Evolutionary conservation across 345 rosid genomes (phyloP).

Genomic region (Hevea brasiliensis): DNA sequence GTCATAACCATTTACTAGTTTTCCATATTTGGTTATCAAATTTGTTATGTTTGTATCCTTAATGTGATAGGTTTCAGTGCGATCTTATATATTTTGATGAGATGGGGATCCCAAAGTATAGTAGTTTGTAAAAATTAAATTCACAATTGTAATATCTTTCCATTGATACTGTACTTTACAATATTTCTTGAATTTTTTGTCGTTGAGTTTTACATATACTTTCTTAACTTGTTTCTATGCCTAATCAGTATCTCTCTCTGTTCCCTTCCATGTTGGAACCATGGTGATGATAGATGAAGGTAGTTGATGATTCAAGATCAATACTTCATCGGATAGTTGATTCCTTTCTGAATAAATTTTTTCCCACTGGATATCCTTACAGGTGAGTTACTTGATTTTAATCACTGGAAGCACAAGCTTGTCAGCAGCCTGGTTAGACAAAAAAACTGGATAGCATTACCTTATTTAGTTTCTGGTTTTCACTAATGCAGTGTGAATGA

Average conservation of each 20-base stretch:
- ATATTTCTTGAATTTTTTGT: neutral
- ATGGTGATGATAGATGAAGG: slow-evolving; percentile 48
- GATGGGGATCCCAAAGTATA: neutral
- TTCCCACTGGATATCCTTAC: slow-evolving; percentile 91
- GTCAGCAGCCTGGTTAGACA: neutral
- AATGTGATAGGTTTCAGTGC: neutral
- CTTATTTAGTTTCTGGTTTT: slow-evolving; percentile 8
- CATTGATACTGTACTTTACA: neutral
- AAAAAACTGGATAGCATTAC: neutral
- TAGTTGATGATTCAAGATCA: slow-evolving; percentile 73
- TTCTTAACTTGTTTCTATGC: neutral
- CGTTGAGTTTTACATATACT: neutral
- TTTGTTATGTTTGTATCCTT: neutral
- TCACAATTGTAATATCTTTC: neutral
- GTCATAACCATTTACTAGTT: neutral
- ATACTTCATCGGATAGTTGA: slow-evolving; percentile 54
- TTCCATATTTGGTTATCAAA: neutral
- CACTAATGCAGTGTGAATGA: slow-evolving; percentile 70
- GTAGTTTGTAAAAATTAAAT: neutral
- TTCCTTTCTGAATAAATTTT: slow-evolving; percentile 78
- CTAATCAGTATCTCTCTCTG: neutral
- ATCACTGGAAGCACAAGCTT: slow-evolving; percentile 2
- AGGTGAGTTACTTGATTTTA: slow-evolving; percentile 44
- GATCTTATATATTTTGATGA: neutral
- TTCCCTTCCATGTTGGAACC: neutral